Evolutionary conservation across 768 basidiomycete genomes (phyloP), one percentile per base, ranked within the genome.

Genomic region (Rhodotorula sphaerocarpa): DNA sequence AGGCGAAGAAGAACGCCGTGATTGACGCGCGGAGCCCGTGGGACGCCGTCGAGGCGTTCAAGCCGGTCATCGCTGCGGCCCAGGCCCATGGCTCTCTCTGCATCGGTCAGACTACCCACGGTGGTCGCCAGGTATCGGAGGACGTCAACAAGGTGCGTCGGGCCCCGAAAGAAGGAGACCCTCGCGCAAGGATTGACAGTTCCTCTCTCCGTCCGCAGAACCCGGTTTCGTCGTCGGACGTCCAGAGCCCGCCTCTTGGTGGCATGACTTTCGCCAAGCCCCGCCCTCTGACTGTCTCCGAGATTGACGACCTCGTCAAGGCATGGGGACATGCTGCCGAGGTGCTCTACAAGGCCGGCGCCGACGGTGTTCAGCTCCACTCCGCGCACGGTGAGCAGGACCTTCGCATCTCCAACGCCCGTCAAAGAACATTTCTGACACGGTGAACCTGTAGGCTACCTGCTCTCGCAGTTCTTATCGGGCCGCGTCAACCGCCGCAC

Each of bases 291-390:
- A 65, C 53, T 1, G 30, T 65, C 23, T 74, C 77, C 7, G 80
- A 82, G 59, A 80, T 82, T 27, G 68, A 73, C 50, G 65, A 70
- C 7, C 61, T 79, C 57, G 72, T 81, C 28, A 71, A 74, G 16
- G 72, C 73, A 4, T 75, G 61, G 56, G 71, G 66, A 6, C 69
- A 57, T 63, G 86, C 85, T 20, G 76, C 82, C 7, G 82, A 84
- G 74, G 57, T 76, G 23, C 76, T 48, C 11, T 33, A 46, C 54
- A 30, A 47, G 16, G 63, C 50, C 0, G 58, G 59, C 20, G 54
- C 57, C 21, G 54, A 63, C 39, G 45, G 52, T 21, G 20, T 23
- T 1, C 61, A 62, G 44, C 50, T 57, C 2, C 61, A 62, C 47
- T 44, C 36, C 2, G 56, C 57, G 15, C 61, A 62, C 44, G 50